Evolutionary conservation across 1,139 yeast species (phyloP).

Genomic region (Hanseniaspora sp.): DNA sequence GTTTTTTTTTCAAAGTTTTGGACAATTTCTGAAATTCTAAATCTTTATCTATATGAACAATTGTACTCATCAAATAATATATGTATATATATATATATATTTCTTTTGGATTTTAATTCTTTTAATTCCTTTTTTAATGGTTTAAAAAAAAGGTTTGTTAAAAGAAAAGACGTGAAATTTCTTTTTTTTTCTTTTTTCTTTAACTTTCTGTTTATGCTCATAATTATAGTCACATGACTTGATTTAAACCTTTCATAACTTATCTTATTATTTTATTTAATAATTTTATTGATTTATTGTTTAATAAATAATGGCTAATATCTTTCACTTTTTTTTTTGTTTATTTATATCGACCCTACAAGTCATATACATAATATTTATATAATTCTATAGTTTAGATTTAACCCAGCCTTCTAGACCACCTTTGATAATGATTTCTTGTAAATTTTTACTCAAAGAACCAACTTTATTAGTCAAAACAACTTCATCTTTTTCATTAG

Average conservation of each 20-base stretch:
- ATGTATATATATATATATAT: neutral
- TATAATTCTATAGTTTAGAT: conserved; percentile 37
- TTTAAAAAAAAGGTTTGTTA: too few relatives aligned
- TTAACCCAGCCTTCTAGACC: conserved; percentile 98
- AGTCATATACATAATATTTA: neutral
- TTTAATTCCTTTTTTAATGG: conserved; percentile 13
- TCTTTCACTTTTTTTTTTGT: too few relatives aligned
- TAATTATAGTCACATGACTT: too few relatives aligned
- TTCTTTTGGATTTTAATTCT: conserved; percentile 8
- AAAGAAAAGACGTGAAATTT: too few relatives aligned
- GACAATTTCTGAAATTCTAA: neutral
- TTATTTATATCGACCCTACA: neutral
- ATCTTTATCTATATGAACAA: neutral
- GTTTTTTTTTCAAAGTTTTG: conserved; percentile 17
- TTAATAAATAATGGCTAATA: too few relatives aligned
- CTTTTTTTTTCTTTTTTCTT: too few relatives aligned
- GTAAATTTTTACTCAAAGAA: conserved; percentile 87
- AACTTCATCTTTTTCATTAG: conserved; percentile 35
- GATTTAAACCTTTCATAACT: too few relatives aligned
- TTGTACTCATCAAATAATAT: neutral
- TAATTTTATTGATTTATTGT: neutral
- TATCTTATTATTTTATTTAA: conserved; percentile 19
- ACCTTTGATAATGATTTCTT: conserved; percentile 91
- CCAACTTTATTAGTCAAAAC: conserved; percentile 81
- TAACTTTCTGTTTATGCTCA: too few relatives aligned